A percentile compares a stretch with the other conserved stretches of the same genome.
Conservation (phyloP, 1,284 basidiomycete species). For the Coniophora puteana region DNA sequence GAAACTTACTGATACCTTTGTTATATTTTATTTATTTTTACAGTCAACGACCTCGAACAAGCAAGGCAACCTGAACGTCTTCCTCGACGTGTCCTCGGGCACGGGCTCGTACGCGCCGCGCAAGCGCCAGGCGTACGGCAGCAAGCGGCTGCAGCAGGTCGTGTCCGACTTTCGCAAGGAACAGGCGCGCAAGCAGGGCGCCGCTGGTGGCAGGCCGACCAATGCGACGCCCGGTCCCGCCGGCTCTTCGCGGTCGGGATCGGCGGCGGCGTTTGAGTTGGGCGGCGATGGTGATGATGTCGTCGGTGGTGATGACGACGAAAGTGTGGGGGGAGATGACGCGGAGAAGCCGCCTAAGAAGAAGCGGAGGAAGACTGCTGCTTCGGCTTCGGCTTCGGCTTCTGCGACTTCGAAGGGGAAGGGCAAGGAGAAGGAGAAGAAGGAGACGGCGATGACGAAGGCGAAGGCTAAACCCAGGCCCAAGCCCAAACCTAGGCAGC, state of each 20-base stretch:
- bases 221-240: slow-evolving; percentile 7
- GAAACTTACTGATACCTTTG: no score
- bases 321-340: slow-evolving; percentile 23
- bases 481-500: no score
- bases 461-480: no score
- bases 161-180: slow-evolving; percentile 78
- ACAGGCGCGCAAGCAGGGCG: slow-evolving; percentile 23
- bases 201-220: no score
- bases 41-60: slow-evolving; percentile 63
- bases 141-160: slow-evolving; percentile 87
- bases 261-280: slow-evolving; percentile 11
- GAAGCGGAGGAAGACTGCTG: slow-evolving; percentile 21
- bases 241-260: neutral
- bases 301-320: slow-evolving; percentile 21
- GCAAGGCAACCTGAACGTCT: slow-evolving; percentile 70
- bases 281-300: slow-evolving; percentile 14
- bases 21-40: slow-evolving; percentile 7
- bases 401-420: no score
- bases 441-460: no score
- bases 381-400: no score
- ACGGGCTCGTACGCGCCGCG: slow-evolving; percentile 71
- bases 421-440: no score
- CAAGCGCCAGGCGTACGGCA: slow-evolving; percentile 76
- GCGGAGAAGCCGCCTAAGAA: slow-evolving; percentile 24
- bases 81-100: slow-evolving; percentile 60